Conservation (phyloP, 108 stramenopile genomes). For the Skeletonema marinoi region DNA sequence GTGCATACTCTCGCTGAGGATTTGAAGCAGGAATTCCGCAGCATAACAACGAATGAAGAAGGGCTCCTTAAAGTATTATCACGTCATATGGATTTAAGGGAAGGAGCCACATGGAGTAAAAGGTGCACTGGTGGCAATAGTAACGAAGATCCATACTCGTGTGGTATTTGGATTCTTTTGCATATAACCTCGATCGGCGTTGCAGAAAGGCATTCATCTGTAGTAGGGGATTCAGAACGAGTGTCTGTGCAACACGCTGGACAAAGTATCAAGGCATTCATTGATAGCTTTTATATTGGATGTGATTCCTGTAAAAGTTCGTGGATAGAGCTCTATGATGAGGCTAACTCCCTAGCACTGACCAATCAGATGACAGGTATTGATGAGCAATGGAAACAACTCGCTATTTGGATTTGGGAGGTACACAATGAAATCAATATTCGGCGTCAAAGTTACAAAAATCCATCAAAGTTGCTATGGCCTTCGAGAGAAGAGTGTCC, state of each 20-base stretch:
- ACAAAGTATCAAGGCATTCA: slow-evolving; percentile 41
- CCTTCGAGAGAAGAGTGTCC: slow-evolving; percentile 39
- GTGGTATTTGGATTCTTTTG: slow-evolving; percentile 55
- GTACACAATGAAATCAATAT: slow-evolving; percentile 47
- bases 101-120: slow-evolving; percentile 18
- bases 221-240: slow-evolving; percentile 43
- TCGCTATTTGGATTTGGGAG: slow-evolving; percentile 52
- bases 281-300: slow-evolving; percentile 32
- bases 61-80: slow-evolving; percentile 19
- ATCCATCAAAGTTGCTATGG: slow-evolving; percentile 26
- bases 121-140: slow-evolving; percentile 22
- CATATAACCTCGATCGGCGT: slow-evolving; percentile 54
- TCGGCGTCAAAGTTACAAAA: slow-evolving; percentile 17
- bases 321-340: slow-evolving; percentile 33
- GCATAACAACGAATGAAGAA: slow-evolving; percentile 16
- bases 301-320: slow-evolving; percentile 27
- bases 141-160: slow-evolving; percentile 36
- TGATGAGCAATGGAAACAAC: slow-evolving; percentile 26
- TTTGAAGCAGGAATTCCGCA: slow-evolving; percentile 18
- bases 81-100: slow-evolving; percentile 16
- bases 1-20: slow-evolving; percentile 47
- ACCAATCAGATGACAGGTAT: slow-evolving; percentile 6
- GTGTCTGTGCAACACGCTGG: slow-evolving; percentile 35
- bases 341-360: slow-evolving; percentile 15
- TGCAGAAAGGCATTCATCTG: slow-evolving; percentile 49